Evolutionary conservation across 768 basidiomycete species (phyloP), one percentile per base, ranked within the genome.

Genomic region (Paxillus ammoniavirescens): DNA sequence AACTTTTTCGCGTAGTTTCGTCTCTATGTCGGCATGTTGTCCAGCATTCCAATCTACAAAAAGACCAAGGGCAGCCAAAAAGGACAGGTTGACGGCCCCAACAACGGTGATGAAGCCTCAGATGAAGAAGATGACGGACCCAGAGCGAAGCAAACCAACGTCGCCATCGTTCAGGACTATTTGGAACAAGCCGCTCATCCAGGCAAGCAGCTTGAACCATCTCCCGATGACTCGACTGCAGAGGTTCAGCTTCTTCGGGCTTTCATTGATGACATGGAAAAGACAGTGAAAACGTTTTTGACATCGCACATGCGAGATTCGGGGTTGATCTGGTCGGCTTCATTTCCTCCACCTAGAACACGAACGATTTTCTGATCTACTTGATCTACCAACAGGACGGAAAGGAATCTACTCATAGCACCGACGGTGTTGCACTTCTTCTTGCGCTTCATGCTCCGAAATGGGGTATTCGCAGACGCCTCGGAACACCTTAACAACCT

Each of bases 201-300:
- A 2, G 68, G 68, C 35, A 71, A 69, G 46, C 53, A 59, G 15
- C 59, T 71, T 21, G 63, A 65, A 44, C 70, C 63, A 1, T 47
- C 30, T 42, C 46, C 51, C 6, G 60, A 61, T 17, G 26, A 43
- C 15, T 55, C 56, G 6, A 55, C 52, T 5, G 21, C 47, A 17
- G 59, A 62, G 42, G 48, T 50, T 12, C 50, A 49, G 5, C 54
- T 71, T 64, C 69, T 83, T 53, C 62, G 73, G 3, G 61, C 69
- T 2, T 92, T 92, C 65, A 60, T 90, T 50, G 68, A 79, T 31
- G 76, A 88, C 50, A 85, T 89, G 7, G 86, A 83, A 55, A 67
- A 65, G n/a, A 67, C 75, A 35, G 70, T 86, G 58, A 82, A 75
- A 54, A 73, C 89, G 13, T 92, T 90, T 67, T 71, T 92, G 54